phyloP scores from a whole-genome alignment of 805 yeast genomes.

The Metschnikowia kofuensis region DNA sequence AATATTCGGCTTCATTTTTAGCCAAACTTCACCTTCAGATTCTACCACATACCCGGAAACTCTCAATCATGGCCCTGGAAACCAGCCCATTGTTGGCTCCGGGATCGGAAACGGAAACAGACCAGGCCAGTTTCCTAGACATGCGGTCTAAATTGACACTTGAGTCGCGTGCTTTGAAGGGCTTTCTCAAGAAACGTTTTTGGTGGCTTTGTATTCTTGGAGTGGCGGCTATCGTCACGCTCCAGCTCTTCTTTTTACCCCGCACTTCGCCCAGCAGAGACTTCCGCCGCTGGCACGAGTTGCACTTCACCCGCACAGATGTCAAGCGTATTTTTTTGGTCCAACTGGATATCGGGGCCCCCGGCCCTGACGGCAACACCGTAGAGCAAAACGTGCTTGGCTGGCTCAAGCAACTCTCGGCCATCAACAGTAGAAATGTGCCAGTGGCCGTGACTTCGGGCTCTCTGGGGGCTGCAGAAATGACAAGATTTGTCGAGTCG shows the following conservation, averaged over 20 bases:
- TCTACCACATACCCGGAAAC: no score
- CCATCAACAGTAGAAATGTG: slow-evolving; percentile 19
- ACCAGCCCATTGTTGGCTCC: slow-evolving; percentile 3
- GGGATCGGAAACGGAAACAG: not conserved
- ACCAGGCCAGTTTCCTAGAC: slow-evolving; percentile 1
- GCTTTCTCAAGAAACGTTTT: slow-evolving; percentile 25
- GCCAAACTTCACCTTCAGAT: no score
- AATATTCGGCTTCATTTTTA: no score
- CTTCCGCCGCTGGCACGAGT: slow-evolving; percentile 69
- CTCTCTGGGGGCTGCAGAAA: slow-evolving; percentile 22
- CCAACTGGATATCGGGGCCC: slow-evolving; percentile 16
- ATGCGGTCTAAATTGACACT: slow-evolving; percentile 3
- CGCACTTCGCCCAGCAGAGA: slow-evolving; percentile 82
- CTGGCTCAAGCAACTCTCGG: slow-evolving; percentile 30
- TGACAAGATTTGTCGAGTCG: slow-evolving; percentile 24
- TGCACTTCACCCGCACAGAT: slow-evolving; percentile 63
- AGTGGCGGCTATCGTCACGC: slow-evolving; percentile 47
- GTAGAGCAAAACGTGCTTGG: slow-evolving; percentile 26
- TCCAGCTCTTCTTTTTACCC: slow-evolving; percentile 74
- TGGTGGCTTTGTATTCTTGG: slow-evolving; percentile 49
- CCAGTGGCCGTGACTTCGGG: slow-evolving; percentile 22
- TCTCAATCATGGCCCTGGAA: slow-evolving; percentile 5
- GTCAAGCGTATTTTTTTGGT: slow-evolving; percentile 59
- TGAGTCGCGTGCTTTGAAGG: slow-evolving; percentile 6
- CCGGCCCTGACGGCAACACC: slow-evolving; percentile 16